Percentiles rank a stretch among this genome's conserved stretches.
phyloP scores from a whole-genome alignment of 495 filamentous ascomycete species.

The Alectoria sarmentosa region DNA sequence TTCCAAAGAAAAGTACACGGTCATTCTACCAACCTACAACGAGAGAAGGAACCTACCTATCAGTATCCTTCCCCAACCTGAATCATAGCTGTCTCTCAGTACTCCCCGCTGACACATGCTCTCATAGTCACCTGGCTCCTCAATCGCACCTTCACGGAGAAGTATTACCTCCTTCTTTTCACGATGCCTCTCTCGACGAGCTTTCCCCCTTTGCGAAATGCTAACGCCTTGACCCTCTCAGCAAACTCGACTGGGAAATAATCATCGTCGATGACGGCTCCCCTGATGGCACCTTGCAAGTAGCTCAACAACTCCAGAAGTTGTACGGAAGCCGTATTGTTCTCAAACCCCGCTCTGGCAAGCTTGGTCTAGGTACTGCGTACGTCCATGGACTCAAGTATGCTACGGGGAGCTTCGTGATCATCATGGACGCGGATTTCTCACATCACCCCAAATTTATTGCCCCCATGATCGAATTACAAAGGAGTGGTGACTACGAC shows the following conservation, averaged over 20 bases:
- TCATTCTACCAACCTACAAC: slow-evolving; percentile 97
- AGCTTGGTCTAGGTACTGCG: slow-evolving; percentile 92
- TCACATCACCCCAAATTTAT: slow-evolving; percentile 97
- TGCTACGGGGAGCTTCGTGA: slow-evolving; percentile 82
- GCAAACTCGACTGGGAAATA: slow-evolving; percentile 94
- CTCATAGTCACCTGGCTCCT: slow-evolving; percentile 84
- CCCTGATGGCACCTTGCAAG: slow-evolving; percentile 85
- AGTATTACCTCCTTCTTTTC: slow-evolving; percentile 43
- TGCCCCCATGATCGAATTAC: slow-evolving; percentile 72
- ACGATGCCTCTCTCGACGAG: slow-evolving; percentile 7
- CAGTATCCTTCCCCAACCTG: neutral
- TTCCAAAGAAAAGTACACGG: slow-evolving; percentile 63
- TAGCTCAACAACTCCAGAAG: slow-evolving; percentile 83
- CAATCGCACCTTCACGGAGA: slow-evolving; percentile 79
- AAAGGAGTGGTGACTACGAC: slow-evolving; percentile 67
- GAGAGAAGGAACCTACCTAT: slow-evolving; percentile 88
- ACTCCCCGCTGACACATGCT: neutral
- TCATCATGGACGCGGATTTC: slow-evolving; percentile 99
- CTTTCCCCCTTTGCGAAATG: neutral
- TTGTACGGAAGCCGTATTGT: slow-evolving; percentile 72
- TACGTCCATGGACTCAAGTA: slow-evolving; percentile 93
- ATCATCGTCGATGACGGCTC: slow-evolving; percentile 97
- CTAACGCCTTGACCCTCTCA: slow-evolving; percentile 30
- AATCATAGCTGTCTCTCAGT: neutral
- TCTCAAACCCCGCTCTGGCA: slow-evolving; percentile 80